A percentile compares a stretch with the other conserved stretches of the same genome.
phyloP scores from a whole-genome alignment of 2,329 filamentous ascomycete species.

The Aspergillus candidus region DNA sequence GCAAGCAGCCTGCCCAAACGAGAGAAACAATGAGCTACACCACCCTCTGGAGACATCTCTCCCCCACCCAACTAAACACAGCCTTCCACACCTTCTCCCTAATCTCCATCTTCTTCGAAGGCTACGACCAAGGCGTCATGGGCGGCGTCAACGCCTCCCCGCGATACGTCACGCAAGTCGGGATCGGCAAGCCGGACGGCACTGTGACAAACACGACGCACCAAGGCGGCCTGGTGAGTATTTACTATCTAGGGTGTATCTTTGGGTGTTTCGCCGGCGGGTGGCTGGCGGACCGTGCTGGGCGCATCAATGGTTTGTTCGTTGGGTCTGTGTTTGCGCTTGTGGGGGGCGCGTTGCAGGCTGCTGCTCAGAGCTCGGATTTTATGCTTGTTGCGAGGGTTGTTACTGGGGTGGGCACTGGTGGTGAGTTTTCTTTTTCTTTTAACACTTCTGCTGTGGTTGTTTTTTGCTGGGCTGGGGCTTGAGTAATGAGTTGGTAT shows the following conservation, averaged over 20 bases:
- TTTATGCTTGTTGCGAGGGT: slow-evolving; percentile 48
- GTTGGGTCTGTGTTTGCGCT: slow-evolving; percentile 45
- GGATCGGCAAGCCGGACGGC: slow-evolving; percentile 42
- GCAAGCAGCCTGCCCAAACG: too few relatives aligned
- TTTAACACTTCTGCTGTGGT: slow-evolving; percentile 1
- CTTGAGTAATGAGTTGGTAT: slow-evolving; percentile 6
- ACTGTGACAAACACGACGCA: slow-evolving; percentile 45
- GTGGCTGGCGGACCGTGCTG: slow-evolving; percentile 48
- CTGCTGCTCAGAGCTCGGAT: slow-evolving; percentile 39
- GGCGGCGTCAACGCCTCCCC: slow-evolving; percentile 44
- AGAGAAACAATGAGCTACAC: slow-evolving; percentile 32
- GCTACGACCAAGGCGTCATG: slow-evolving; percentile 53
- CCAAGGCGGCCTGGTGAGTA: slow-evolving; percentile 49
- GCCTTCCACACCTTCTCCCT: slow-evolving; percentile 31
- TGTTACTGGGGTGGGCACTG: slow-evolving; percentile 49
- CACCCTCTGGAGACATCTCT: slow-evolving; percentile 40
- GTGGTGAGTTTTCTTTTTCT: slow-evolving; percentile 27
- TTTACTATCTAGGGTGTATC: slow-evolving; percentile 49
- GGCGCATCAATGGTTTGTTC: slow-evolving; percentile 49
- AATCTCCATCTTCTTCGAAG: slow-evolving; percentile 35
- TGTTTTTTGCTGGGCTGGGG: background rate
- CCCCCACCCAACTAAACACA: slow-evolving; percentile 39
- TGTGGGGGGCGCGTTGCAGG: slow-evolving; percentile 46
- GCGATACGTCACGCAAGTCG: slow-evolving; percentile 35
- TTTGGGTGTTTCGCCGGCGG: slow-evolving; percentile 47